A percentile compares a stretch with the other conserved stretches of the same genome.
These are phyloP conservation scores for Neospora caninum DNA, from an alignment of 169 alveolate genomes.

Conservation along the genomic window DNA sequence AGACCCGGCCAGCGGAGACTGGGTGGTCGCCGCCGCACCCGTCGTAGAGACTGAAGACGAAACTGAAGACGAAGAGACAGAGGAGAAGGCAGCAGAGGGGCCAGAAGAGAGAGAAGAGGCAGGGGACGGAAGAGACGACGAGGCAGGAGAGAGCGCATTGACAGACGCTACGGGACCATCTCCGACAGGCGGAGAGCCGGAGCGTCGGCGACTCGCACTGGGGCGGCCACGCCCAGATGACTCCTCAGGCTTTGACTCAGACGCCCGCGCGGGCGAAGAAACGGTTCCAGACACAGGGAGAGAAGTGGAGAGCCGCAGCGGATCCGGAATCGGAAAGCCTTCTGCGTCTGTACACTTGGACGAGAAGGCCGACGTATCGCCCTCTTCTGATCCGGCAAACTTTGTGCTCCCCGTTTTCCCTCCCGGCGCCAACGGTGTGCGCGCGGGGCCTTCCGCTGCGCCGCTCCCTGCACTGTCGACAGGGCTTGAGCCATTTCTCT, in stretches of 20 bases:
- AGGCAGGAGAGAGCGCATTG: not conserved
- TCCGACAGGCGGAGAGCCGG: not conserved
- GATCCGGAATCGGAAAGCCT: conserved; percentile 12
- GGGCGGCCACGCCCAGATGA: not conserved
- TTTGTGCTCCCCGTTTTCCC: no score
- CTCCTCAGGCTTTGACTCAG: not conserved
- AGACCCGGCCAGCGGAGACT: not conserved
- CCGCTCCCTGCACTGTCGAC: no score
- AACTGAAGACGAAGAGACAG: not conserved
- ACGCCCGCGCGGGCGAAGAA: not conserved
- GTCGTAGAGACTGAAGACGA: not conserved
- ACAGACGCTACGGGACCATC: not conserved
- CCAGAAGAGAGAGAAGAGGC: not conserved
- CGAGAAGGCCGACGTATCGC: not conserved
- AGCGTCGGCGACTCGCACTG: not conserved
- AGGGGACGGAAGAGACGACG: not conserved
- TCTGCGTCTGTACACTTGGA: not conserved
- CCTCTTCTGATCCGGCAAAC: no score
- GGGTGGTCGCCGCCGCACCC: not conserved
- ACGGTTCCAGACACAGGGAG: not conserved
- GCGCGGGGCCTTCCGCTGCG: no score
- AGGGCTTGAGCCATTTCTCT: no score
- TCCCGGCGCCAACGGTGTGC: no score
- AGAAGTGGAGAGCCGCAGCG: not conserved
- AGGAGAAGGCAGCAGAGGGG: no score